Conservation (phyloP, 202 grass and related monocot genomes). For the Digitaria exilis region DNA sequence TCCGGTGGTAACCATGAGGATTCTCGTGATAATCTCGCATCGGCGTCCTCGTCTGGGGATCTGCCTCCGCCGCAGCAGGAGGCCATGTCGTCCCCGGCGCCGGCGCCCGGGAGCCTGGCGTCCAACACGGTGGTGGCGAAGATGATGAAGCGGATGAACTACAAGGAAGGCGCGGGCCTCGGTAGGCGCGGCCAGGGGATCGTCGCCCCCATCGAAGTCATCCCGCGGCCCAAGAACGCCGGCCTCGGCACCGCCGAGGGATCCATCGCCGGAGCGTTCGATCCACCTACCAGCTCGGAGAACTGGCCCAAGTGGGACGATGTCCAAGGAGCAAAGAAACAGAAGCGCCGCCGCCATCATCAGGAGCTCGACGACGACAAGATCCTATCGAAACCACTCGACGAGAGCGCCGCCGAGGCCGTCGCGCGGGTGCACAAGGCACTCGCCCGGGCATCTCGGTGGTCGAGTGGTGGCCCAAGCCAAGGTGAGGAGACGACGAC, state of each 20-base stretch:
- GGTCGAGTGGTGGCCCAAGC: no score
- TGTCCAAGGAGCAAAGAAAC: neutral
- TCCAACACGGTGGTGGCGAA: conserved; percentile 37
- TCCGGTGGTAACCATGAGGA: neutral
- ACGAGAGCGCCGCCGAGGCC: neutral
- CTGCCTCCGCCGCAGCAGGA: neutral
- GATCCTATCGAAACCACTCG: neutral
- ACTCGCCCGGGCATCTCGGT: no score
- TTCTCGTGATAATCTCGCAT: conserved; percentile 4
- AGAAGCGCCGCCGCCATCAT: neutral
- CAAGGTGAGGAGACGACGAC: no score
- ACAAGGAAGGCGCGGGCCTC: conserved; percentile 45
- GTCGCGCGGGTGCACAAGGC: no score
- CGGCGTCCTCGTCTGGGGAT: neutral
- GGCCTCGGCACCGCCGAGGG: conserved; percentile 39
- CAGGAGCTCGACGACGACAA: neutral
- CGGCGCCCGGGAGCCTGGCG: conserved; percentile 25
- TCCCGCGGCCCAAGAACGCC: no score
- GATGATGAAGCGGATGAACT: conserved; percentile 57
- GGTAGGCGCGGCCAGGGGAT: conserved; percentile 64
- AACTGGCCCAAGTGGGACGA: conserved; percentile 24
- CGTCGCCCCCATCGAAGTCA: neutral
- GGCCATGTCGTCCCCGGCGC: neutral
- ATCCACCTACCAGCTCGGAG: neutral
- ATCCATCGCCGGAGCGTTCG: neutral